Evolutionary conservation across 805 yeast species (phyloP).

Genomic region (Saturnispora besseyi): DNA sequence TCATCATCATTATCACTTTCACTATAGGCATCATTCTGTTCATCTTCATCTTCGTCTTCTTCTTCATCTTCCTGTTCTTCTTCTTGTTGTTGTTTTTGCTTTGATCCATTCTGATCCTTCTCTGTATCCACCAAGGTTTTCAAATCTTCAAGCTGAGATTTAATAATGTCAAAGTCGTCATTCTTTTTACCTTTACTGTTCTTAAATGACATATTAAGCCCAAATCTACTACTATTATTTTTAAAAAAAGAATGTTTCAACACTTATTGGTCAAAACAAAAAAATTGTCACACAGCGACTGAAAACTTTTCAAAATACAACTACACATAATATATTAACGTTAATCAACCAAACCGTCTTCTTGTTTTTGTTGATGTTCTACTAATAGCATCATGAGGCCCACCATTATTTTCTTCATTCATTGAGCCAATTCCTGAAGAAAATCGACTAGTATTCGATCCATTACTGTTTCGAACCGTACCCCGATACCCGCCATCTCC

Average conservation of each 20-base stretch:
- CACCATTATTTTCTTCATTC: neutral
- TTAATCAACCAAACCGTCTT: constrained; percentile 4
- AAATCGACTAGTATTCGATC: neutral
- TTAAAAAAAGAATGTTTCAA: neutral
- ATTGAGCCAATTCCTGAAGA: neutral
- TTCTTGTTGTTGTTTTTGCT: neutral
- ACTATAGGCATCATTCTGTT: neutral
- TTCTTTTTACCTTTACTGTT: neutral
- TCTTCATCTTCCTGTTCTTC: neutral
- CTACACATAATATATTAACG: neutral
- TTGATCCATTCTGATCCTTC: neutral
- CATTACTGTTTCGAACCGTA: neutral
- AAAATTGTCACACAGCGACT: constrained; percentile 8
- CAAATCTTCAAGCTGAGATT: constrained; percentile 3
- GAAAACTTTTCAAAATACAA: constrained; percentile 3
- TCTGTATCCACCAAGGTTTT: constrained; percentile 1
- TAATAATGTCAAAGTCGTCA: constrained; percentile 5
- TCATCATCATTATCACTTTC: neutral
- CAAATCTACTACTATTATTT: neutral
- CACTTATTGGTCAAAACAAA: constrained; percentile 2
- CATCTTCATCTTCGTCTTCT: neutral
- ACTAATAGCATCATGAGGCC: neutral
- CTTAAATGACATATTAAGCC: neutral
- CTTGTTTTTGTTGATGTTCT: constrained; percentile 4
- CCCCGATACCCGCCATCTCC: neutral